A percentile compares a stretch with the other conserved stretches of the same genome.
phyloP scores from a whole-genome alignment of 768 basidiomycete genomes.

The Lentinula sp. region DNA sequence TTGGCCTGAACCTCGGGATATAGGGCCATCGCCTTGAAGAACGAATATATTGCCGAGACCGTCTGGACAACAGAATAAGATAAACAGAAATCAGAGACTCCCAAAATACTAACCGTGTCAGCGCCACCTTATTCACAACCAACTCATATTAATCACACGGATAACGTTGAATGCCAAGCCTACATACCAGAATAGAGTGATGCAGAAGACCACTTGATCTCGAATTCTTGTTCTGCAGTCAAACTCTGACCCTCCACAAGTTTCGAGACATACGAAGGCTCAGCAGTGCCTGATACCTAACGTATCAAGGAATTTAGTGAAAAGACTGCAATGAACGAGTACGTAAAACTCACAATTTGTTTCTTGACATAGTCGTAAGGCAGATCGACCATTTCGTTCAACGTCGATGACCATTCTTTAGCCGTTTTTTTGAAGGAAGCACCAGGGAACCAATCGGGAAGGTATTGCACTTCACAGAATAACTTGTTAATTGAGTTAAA shows the following conservation, averaged over 20 bases:
- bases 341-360: conserved; percentile 30
- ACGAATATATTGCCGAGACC: conserved; percentile 18
- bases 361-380: conserved; percentile 39
- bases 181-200: conserved; percentile 23
- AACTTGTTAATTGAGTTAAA: neutral
- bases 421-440: conserved; percentile 46
- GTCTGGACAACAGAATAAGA: conserved; percentile 7
- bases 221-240: conserved; percentile 13
- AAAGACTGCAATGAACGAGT: neutral
- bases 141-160: neutral
- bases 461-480: conserved; percentile 29
- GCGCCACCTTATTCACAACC: conserved; percentile 17
- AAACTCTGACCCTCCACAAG: conserved; percentile 10
- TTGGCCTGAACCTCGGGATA: conserved; percentile 4
- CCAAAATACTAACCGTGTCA: conserved; percentile 13
- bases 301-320: neutral
- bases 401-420: conserved; percentile 33
- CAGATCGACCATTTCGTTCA: conserved; percentile 37
- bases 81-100: neutral
- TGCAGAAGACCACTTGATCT: conserved; percentile 21
- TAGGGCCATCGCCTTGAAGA: conserved; percentile 22
- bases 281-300: conserved; percentile 13
- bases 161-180: conserved; percentile 3
- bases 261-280: conserved; percentile 15
- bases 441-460: conserved; percentile 57